These are phyloP conservation scores for Eragrostis curvula DNA, from an alignment of 176 grass and related monocot genomes.

Conservation along the genomic window DNA sequence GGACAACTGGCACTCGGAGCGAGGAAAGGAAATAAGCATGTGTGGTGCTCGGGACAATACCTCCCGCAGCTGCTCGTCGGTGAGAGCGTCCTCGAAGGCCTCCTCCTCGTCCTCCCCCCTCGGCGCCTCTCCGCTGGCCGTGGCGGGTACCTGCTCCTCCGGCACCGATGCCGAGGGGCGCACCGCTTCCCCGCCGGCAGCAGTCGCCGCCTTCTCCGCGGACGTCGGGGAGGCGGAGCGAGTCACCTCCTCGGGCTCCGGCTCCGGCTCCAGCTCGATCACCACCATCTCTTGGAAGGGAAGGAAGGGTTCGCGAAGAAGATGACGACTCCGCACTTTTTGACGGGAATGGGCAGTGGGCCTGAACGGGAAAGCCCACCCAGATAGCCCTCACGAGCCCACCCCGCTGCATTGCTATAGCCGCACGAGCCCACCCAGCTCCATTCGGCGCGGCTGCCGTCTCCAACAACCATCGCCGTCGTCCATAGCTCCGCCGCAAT, in stretches of 20 bases:
- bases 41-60: slow-evolving; percentile 25
- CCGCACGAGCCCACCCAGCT: too few relatives aligned
- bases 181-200: neutral
- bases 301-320: neutral
- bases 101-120: slow-evolving; percentile 51
- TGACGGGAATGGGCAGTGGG: too few relatives aligned
- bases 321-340: too few relatives aligned
- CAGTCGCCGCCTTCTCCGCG: neutral
- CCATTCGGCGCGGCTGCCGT: too few relatives aligned
- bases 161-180: slow-evolving; percentile 1
- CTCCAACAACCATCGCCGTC: too few relatives aligned
- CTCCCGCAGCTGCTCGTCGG: slow-evolving; percentile 87
- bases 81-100: slow-evolving; percentile 85
- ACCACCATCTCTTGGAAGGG: slow-evolving; percentile 57
- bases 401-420: too few relatives aligned
- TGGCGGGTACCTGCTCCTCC: slow-evolving; percentile 1
- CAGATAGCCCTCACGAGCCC: too few relatives aligned
- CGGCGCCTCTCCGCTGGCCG: slow-evolving; percentile 25
- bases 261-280: slow-evolving; percentile 69
- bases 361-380: too few relatives aligned
- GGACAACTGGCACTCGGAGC: neutral
- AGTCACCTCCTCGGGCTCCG: neutral
- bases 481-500: too few relatives aligned
- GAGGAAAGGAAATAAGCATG: neutral
- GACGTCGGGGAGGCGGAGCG: neutral